Base-by-base conservation (phyloP, 1,284 basidiomycete genomes). In the Cryptococcus neoformans region DNA sequence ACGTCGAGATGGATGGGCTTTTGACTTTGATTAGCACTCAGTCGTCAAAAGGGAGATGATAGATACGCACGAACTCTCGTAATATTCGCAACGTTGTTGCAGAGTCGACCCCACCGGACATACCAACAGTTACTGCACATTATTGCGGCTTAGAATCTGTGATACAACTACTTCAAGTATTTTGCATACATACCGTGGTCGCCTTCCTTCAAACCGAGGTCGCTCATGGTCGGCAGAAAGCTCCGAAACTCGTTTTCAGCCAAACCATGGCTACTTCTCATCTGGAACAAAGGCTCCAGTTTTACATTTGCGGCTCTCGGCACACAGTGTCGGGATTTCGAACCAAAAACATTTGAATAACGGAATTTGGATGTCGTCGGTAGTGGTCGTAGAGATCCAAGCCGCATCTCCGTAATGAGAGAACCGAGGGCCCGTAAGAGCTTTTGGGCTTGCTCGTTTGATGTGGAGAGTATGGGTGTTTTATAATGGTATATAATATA, bases 41-140 rank as follows among this genome's bases (percentile, higher is more conserved):
- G 21, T 21, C 21, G 21, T 21, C 21, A 21, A 21, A 21, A 21
- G 37, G 41, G 12, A 35, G 41, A 40, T 44, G 21, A 21, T 21
- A 21, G 21, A 21, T 21, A 62, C 73, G 44, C 16, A 88, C 88
- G 72, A 87, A 74, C 49, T 87, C 82, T 14, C 85, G 80, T n/a
- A 95, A 78, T 17, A 95, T 75, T 53, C 82, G 81, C 7, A 92
- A 89, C 1, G 88, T 82, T 6, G 93, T 89, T 3, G 89, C 92
- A 1, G 93, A 96, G 76, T 98, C 94, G 4, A 98, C 94, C 0
- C 95, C 95, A 40, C 95, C 95, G 0, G 92, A 96, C 88, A 97
- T 92, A 36, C 90, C 92, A 2, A 96, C 84, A 0, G 90, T 84
- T 48, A 97, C 91, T 92, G 66, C 34, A 21, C 21, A 21, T 21